Base-by-base conservation (phyloP, 1,284 basidiomycete species). In the Ustilago hordei region DNA sequence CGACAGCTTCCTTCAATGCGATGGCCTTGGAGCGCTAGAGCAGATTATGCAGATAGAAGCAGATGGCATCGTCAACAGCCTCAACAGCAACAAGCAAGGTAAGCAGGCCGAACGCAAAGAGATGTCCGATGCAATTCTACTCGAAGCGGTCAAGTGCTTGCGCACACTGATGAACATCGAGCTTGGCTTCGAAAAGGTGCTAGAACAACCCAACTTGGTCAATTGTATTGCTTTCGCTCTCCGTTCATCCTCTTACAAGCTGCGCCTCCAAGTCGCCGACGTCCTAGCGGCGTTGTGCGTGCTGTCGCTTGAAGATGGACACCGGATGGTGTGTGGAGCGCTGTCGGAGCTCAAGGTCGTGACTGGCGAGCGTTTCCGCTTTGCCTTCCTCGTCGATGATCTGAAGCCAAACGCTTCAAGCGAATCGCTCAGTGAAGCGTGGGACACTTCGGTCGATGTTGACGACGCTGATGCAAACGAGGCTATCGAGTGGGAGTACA, bases 151-250 rank as follows among this genome's bases (percentile, higher is more conserved):
- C 78, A 93, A 92, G 84, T 95, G 93, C 83, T 86, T 96, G 38
- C 88, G 94, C 41, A 92, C 93, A 0, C 87, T 96, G 11, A 88
- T 95, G 79, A 96, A 96, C 82, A 95, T 92, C 2, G 91, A 93
- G 92, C 87, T 89, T 54, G 93, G 93, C 11, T 94, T 95, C 81
- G 88, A 89, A 41, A 88, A 90, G 77, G 91, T 93, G 9, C 86
- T 95, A 17, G 86, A 89, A 9, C 91, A 90, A 13, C 89, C 91
- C 0, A 90, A 88, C 0, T 87, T 94, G 54, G 89, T 95, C 71
- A 91, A 90, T 1, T 90, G 92, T 75, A 90, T 95, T 67, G 89
- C 91, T 8, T 92, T 93, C 80, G 89, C 91, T 0, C 88, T 95
- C 3, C 90, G 92, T 72, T 89, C 87, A 6, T 72, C 81, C 5